Evolutionary conservation across 768 basidiomycete genomes (phyloP).

Genomic region (Scleroderma citrinum): DNA sequence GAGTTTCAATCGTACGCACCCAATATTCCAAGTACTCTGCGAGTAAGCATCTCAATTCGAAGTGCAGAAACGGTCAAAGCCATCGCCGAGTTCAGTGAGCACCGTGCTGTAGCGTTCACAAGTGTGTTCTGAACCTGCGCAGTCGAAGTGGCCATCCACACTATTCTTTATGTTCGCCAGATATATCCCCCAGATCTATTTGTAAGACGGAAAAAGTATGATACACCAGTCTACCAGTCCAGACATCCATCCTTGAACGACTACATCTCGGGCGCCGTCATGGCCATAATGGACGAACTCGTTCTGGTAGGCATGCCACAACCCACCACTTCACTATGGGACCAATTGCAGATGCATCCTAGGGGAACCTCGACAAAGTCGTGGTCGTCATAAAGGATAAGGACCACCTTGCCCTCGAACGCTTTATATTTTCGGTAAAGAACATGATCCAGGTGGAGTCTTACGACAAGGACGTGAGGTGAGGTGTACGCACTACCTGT

Average conservation of each 20-base stretch:
- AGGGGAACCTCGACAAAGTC: slow-evolving; percentile 80
- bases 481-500: slow-evolving; percentile 4
- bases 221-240: slow-evolving; percentile 87
- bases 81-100: slow-evolving; percentile 67
- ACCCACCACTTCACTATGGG: not conserved
- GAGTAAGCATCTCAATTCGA: slow-evolving; percentile 6
- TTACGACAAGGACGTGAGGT: slow-evolving; percentile 70
- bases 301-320: slow-evolving; percentile 39
- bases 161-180: slow-evolving; percentile 84
- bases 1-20: slow-evolving; percentile 34
- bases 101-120: not conserved
- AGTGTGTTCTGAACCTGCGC: slow-evolving; percentile 6
- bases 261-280: slow-evolving; percentile 85
- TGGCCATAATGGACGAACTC: slow-evolving; percentile 77
- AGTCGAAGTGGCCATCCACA: slow-evolving; percentile 95
- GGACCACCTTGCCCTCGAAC: slow-evolving; percentile 76
- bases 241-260: slow-evolving; percentile 85
- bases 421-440: slow-evolving; percentile 84
- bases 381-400: slow-evolving; percentile 81
- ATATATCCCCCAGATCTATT: slow-evolving; percentile 90
- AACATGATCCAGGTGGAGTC: slow-evolving; percentile 70
- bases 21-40: not conserved
- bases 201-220: slow-evolving; percentile 81
- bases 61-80: slow-evolving; percentile 54
- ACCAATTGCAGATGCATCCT: slow-evolving; percentile 1